Evolutionary conservation across 2,329 filamentous ascomycete species (phyloP).

Genomic region (Trichophyton schoenleinii): DNA sequence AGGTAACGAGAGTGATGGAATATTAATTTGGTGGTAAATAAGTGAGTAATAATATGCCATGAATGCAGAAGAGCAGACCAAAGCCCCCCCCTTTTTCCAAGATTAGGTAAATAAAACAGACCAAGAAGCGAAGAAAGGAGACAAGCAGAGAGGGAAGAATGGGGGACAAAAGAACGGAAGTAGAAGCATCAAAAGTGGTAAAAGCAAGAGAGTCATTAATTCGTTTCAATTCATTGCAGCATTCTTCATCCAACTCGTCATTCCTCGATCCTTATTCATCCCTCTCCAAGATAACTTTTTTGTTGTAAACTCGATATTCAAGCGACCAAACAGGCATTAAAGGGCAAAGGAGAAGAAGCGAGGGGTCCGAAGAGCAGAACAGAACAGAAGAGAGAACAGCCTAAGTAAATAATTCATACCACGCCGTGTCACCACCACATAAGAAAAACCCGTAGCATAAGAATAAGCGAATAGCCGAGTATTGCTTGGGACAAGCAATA

Average conservation of each 20-base stretch:
- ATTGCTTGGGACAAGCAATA: neutral
- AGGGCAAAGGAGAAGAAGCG: too few relatives aligned
- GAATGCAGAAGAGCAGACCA: constrained; percentile 2
- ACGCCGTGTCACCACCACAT: neutral
- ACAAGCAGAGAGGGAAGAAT: neutral
- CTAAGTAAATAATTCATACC: neutral
- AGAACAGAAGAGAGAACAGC: neutral
- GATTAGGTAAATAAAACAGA: neutral
- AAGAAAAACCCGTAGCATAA: too few relatives aligned
- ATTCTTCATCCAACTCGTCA: neutral
- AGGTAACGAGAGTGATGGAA: too few relatives aligned
- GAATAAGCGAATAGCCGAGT: too few relatives aligned
- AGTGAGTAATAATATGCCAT: neutral
- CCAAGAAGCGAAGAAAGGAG: constrained; percentile 4
- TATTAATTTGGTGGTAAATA: neutral
- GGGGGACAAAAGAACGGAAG: neutral
- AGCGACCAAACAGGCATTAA: too few relatives aligned
- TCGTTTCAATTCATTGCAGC: constrained; percentile 3
- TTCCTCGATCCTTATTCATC: neutral
- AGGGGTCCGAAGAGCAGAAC: neutral
- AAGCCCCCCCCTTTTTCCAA: neutral
- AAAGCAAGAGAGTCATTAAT: neutral
- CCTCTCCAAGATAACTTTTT: neutral
- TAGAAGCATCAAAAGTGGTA: neutral
- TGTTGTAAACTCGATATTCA: neutral